Conservation (phyloP, 1,284 basidiomycete species). For the Ustilago esculenta region DNA sequence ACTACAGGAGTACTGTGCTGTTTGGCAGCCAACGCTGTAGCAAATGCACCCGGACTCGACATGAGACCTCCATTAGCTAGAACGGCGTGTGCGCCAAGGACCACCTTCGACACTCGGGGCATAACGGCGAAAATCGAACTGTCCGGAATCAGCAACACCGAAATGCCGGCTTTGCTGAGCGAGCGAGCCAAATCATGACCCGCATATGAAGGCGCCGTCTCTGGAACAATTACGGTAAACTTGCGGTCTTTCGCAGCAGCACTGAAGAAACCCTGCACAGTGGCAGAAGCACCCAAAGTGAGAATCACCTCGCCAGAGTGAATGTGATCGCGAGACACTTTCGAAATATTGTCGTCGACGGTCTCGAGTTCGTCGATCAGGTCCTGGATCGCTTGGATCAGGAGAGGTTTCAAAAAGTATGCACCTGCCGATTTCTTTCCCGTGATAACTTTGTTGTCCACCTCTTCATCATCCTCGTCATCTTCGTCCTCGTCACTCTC, state of each 20-base stretch:
- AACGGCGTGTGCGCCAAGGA: slow-evolving; percentile 90
- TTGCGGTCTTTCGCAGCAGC: slow-evolving; percentile 88
- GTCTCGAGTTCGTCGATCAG: slow-evolving; percentile 95
- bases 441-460: slow-evolving; percentile 4
- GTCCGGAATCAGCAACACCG: slow-evolving; percentile 93
- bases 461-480: slow-evolving; percentile 5
- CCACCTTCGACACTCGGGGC: slow-evolving; percentile 95
- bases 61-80: slow-evolving; percentile 96
- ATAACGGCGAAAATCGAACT: slow-evolving; percentile 93
- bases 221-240: slow-evolving; percentile 94
- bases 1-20: slow-evolving; percentile 92
- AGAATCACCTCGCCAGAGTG: slow-evolving; percentile 97
- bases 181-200: slow-evolving; percentile 81
- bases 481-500: slow-evolving; percentile 4
- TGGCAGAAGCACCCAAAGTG: slow-evolving; percentile 85
- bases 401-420: slow-evolving; percentile 67
- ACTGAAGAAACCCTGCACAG: slow-evolving; percentile 92
- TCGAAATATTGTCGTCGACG: slow-evolving; percentile 92
- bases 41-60: slow-evolving; percentile 82
- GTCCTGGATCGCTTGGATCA: slow-evolving; percentile 71
- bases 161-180: slow-evolving; percentile 81
- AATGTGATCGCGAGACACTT: slow-evolving; percentile 93
- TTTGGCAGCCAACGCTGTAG: slow-evolving; percentile 87
- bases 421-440: slow-evolving; percentile 34
- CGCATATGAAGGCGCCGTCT: slow-evolving; percentile 89